phyloP scores from a whole-genome alignment of 345 rosid genomes.

The Moringa oleifera region DNA sequence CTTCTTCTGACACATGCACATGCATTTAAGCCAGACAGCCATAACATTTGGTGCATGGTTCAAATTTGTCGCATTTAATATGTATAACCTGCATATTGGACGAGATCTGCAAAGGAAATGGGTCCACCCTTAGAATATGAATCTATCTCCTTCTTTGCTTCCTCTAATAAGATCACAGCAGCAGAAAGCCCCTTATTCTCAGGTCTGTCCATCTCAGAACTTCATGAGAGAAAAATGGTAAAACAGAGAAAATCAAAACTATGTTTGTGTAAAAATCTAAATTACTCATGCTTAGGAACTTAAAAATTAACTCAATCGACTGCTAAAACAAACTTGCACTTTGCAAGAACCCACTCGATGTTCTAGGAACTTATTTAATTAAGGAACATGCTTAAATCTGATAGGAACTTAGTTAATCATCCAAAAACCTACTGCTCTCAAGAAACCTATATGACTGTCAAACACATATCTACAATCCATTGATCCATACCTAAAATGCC shows the following conservation, averaged over 20 bases:
- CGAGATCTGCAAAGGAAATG: conserved; percentile 77
- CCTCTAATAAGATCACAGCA: conserved; percentile 54
- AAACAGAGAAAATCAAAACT: conserved; percentile 10
- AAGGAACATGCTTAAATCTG: background rate
- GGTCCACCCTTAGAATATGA: conserved; percentile 89
- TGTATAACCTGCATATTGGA: conserved; percentile 60
- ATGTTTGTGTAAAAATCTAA: conserved; percentile 5
- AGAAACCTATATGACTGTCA: no score
- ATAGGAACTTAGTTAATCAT: no score
- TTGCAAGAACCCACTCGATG: background rate
- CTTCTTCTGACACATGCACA: background rate
- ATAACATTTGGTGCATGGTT: background rate
- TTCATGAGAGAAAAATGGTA: conserved; percentile 37
- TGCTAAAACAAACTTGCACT: background rate
- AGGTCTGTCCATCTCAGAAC: conserved; percentile 90
- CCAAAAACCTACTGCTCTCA: no score
- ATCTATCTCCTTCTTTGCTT: conserved; percentile 70
- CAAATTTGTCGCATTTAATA: background rate
- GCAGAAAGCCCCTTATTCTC: conserved; percentile 77
- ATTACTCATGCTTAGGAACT: background rate
- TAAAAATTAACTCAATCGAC: background rate
- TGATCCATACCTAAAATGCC: no score
- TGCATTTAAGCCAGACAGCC: background rate
- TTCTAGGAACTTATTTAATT: background rate
- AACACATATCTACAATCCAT: no score